phyloP scores from a whole-genome alignment of 176 grass and related monocot species.

The Secale cereale region DNA sequence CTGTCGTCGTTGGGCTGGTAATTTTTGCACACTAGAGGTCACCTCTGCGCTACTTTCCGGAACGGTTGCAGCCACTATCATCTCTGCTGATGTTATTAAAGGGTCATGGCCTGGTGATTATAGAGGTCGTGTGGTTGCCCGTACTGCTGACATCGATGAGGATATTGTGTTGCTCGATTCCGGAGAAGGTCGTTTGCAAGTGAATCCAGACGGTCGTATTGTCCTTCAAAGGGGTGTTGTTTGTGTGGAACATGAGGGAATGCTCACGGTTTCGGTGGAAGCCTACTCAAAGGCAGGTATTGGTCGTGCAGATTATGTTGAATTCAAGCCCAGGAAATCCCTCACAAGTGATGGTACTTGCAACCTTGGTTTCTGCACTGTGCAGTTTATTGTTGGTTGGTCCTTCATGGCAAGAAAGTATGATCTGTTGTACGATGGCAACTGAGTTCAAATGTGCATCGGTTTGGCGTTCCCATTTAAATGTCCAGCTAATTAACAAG shows the following conservation, averaged over 20 bases:
- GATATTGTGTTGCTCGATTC: background rate
- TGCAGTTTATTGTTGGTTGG: background rate
- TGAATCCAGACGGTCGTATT: background rate
- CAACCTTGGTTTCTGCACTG: background rate
- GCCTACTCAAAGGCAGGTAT: background rate
- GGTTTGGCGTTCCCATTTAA: background rate
- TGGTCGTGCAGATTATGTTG: background rate
- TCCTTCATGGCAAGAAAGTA: background rate
- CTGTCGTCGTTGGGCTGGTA: background rate
- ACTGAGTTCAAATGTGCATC: background rate
- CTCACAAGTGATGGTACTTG: background rate
- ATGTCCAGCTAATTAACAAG: background rate
- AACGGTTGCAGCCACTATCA: background rate
- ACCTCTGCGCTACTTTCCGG: background rate
- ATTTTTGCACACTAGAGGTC: background rate
- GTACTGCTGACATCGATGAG: background rate
- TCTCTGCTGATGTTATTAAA: background rate
- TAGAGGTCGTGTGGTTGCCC: background rate
- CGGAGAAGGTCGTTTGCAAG: background rate
- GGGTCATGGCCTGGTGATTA: background rate
- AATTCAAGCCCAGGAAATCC: background rate
- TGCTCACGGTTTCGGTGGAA: background rate
- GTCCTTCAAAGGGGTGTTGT: background rate
- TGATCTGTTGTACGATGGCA: background rate
- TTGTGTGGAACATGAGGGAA: background rate